phyloP scores from a whole-genome alignment of 2,329 filamentous ascomycete species.

The Scedosporium dehoogii region DNA sequence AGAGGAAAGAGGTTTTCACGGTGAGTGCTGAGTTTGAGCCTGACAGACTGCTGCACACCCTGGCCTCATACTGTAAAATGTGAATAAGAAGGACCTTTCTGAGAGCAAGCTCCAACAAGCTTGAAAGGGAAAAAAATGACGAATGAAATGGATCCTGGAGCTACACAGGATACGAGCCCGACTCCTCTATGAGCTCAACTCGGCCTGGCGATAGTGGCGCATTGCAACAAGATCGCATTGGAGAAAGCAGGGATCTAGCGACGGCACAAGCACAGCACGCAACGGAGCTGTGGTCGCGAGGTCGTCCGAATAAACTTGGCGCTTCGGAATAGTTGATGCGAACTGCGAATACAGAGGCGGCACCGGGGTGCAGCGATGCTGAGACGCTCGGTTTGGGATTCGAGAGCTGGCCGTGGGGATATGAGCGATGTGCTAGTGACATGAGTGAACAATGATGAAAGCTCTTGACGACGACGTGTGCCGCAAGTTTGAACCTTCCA shows the following conservation, averaged over 20 bases:
- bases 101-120: neutral
- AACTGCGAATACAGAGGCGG: neutral
- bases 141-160: neutral
- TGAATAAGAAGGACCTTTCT: neutral
- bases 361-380: neutral
- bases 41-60: slow-evolving; percentile 1
- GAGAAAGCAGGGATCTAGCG: slow-evolving; percentile 3
- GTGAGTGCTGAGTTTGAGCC: neutral
- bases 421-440: neutral
- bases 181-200: slow-evolving; percentile 5
- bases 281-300: slow-evolving; percentile 4
- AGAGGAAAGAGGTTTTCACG: neutral
- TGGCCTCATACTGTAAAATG: neutral
- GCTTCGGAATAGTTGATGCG: neutral
- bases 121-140: neutral
- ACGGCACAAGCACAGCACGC: slow-evolving; percentile 3
- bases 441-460: neutral
- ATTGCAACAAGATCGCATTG: slow-evolving; percentile 7
- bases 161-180: slow-evolving; percentile 5
- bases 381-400: neutral
- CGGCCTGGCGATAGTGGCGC: slow-evolving; percentile 1
- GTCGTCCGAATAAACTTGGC: neutral
- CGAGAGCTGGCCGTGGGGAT: neutral
- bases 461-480: no score
- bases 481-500: neutral